Base-by-base conservation (phyloP, 2,329 filamentous ascomycete genomes). In the Zasmidium cellare region DNA sequence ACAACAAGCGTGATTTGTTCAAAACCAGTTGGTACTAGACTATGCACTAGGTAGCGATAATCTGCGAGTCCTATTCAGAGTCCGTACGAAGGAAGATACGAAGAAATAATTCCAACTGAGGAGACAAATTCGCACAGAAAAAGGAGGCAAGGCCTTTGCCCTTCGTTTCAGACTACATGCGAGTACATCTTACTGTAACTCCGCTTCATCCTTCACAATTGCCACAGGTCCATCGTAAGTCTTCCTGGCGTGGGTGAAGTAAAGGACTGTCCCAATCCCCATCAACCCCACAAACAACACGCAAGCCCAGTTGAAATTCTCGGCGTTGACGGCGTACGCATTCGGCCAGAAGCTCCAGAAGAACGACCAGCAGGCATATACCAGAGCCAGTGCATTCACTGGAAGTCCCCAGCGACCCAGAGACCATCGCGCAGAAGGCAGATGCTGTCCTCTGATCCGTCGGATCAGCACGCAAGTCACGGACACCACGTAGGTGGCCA, bases 401-500 rank as follows among this genome's bases (percentile, higher is more conserved):
- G 60, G 58, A 20, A 69, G 46, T n/a, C 67, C 67, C 16, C 50
- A 56, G 20, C 50, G 56, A 18, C 68, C 68, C 6, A 70, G 59
- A 35, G 60, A 60, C 62, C 67, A 70, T 14, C 63, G 57, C 22
- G 62, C 62, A 3, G 48, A 59, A 1, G 67, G 68, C 3, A 69
- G 54, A 22, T 55, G 45, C 28, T 67, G 55, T n/a, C 65, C 61
- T 18, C 54, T 56, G 24, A 69, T 28, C 35, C 67, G 61, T 44
- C 59, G 58, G 22, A 62, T 50, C 14, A 62, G 54, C 9, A 67
- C 57, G 19, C 71, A 71, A 46, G 71, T 70, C 50, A 74, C 71
- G 20, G 68, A 70, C 28, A 74, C 66, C 24, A 71, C 64, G 58
- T 75, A 75, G 3, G 71, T 74, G 18, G 63, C 66, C 58, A 74